Evolutionary conservation across 495 filamentous ascomycete species (phyloP).

Genomic region (Neurospora sp.): DNA sequence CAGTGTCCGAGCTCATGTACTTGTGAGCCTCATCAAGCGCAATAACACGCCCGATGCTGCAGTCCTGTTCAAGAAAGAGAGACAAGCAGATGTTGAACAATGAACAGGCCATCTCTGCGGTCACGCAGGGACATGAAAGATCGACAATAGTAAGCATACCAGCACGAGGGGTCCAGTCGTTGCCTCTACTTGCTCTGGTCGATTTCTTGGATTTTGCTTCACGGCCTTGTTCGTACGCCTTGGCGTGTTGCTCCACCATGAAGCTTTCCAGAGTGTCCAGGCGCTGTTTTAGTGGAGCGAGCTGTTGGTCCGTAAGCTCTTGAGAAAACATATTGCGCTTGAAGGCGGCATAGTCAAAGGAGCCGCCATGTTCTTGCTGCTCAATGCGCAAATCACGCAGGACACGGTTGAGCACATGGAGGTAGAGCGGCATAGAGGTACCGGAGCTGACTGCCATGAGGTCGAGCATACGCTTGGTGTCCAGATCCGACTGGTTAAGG

Average conservation of each 20-base stretch:
- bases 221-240: not conserved
- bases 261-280: constrained; percentile 50
- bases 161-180: constrained; percentile 28
- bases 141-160: constrained; percentile 64
- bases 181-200: constrained; percentile 10
- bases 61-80: constrained; percentile 47
- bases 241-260: constrained; percentile 32
- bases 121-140: constrained; percentile 62
- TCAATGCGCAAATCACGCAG: constrained; percentile 48
- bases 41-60: constrained; percentile 28
- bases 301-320: constrained; percentile 36
- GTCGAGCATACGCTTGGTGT: constrained; percentile 52
- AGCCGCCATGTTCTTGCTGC: constrained; percentile 24
- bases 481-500: constrained; percentile 49
- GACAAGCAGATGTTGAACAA: constrained; percentile 59
- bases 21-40: constrained; percentile 35
- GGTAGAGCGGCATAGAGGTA: constrained; percentile 49
- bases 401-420: constrained; percentile 47
- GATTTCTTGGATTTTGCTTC: not conserved
- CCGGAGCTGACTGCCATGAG: constrained; percentile 54
- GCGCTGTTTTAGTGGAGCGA: constrained; percentile 42
- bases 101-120: constrained; percentile 52
- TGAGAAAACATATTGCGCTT: constrained; percentile 18
- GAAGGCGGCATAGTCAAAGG: constrained; percentile 49
- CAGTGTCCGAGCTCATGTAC: constrained; percentile 24